A percentile compares a stretch with the other conserved stretches of the same genome.
These are phyloP conservation scores for Punctularia strigosozonata DNA, from an alignment of 768 basidiomycete genomes.

Conservation along the genomic window DNA sequence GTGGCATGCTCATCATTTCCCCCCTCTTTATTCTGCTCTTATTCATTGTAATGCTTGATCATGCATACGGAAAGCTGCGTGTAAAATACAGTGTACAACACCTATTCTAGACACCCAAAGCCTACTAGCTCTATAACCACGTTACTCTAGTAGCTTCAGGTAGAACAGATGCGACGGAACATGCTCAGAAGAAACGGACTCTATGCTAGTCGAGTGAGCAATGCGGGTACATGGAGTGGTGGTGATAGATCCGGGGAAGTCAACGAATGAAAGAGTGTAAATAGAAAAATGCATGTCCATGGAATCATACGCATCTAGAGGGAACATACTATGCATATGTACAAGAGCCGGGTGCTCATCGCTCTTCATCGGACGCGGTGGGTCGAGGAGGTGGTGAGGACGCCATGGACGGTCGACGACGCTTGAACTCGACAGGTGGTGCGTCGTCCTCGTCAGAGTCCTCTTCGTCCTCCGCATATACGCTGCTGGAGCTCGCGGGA, in stretches of 20 bases:
- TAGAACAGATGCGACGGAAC: not conserved
- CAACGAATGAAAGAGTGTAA: not conserved
- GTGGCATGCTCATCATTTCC: not conserved
- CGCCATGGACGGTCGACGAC: not conserved
- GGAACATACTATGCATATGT: too few species aligned
- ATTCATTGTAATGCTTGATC: not conserved
- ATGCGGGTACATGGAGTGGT: not conserved
- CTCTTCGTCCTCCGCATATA: constrained; percentile 1
- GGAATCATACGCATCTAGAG: not conserved
- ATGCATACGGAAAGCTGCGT: not conserved
- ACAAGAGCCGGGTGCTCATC: too few species aligned
- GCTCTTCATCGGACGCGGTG: too few species aligned
- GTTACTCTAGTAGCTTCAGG: not conserved
- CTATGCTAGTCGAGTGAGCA: not conserved
- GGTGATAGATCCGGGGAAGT: not conserved
- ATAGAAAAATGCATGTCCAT: not conserved
- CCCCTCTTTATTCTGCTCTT: not conserved
- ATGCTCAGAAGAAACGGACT: not conserved
- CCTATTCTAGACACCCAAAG: not conserved
- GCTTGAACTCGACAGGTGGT: constrained; percentile 17
- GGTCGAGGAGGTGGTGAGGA: not conserved
- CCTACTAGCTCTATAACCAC: not conserved
- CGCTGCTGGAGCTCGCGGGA: not conserved
- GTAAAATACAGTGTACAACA: not conserved
- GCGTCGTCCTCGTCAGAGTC: constrained; percentile 13